A percentile compares a stretch with the other conserved stretches of the same genome.
These are phyloP conservation scores for Lyophyllum shimeji DNA, from an alignment of 768 basidiomycete species.

Conservation along the genomic window DNA sequence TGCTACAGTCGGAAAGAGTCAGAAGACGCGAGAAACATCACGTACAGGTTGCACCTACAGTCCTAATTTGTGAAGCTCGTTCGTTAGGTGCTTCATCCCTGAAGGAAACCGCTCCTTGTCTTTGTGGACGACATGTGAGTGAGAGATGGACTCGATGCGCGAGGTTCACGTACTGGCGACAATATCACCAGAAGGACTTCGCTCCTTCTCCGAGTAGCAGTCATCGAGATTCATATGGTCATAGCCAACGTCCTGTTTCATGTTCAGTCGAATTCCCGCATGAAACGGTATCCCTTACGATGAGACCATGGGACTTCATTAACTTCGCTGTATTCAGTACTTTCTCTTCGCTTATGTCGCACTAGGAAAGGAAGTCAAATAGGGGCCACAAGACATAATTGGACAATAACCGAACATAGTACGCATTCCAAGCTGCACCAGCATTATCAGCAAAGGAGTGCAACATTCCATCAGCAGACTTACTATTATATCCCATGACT, in stretches of 20 bases:
- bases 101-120: slow-evolving; percentile 52
- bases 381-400: neutral
- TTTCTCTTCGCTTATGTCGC: slow-evolving; percentile 56
- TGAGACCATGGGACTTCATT: slow-evolving; percentile 55
- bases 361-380: slow-evolving; percentile 33
- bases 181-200: slow-evolving; percentile 52
- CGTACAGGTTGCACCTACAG: slow-evolving; percentile 36
- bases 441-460: neutral
- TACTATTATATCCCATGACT: slow-evolving; percentile 71
- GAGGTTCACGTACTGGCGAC: slow-evolving; percentile 41
- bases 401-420: slow-evolving; percentile 47
- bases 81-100: slow-evolving; percentile 57
- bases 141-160: neutral
- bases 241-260: slow-evolving; percentile 54
- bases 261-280: neutral
- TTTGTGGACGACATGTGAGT: slow-evolving; percentile 16
- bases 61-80: slow-evolving; percentile 55
- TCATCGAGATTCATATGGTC: slow-evolving; percentile 64
- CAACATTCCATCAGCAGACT: slow-evolving; percentile 21
- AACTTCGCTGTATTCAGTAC: slow-evolving; percentile 48
- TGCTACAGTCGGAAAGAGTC: slow-evolving; percentile 20
- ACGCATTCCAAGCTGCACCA: slow-evolving; percentile 65
- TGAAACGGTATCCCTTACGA: slow-evolving; percentile 26
- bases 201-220: slow-evolving; percentile 60
- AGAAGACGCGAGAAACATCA: neutral